Conservation (phyloP, 805 yeast genomes). For the Lipomyces japonicus region DNA sequence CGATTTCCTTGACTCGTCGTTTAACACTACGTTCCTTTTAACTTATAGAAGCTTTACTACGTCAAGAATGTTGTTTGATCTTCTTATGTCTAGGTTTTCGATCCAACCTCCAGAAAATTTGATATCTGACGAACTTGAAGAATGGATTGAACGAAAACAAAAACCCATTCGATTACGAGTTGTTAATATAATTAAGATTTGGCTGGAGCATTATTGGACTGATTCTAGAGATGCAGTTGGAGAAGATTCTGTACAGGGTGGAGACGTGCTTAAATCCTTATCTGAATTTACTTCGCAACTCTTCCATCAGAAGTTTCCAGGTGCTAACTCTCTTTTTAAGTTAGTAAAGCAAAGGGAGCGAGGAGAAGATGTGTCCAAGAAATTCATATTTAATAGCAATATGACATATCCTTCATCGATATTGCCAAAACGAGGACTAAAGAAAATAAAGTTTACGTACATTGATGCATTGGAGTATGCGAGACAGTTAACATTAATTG, state of each 20-base stretch:
- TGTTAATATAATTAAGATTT: slow-evolving; percentile 57
- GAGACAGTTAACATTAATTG: slow-evolving; percentile 73
- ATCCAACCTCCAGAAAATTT: slow-evolving; percentile 83
- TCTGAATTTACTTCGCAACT: slow-evolving; percentile 14
- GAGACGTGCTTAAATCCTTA: slow-evolving; percentile 12
- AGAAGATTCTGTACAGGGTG: slow-evolving; percentile 7
- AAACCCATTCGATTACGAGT: slow-evolving; percentile 62
- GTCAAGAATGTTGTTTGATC: slow-evolving; percentile 56
- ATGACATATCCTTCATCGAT: slow-evolving; percentile 32
- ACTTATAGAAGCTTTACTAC: slow-evolving; percentile 74
- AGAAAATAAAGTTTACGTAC: slow-evolving; percentile 47
- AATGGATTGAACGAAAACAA: slow-evolving; percentile 70
- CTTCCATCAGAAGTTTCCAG: slow-evolving; percentile 21
- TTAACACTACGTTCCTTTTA: slow-evolving; percentile 65
- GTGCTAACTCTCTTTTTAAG: slow-evolving; percentile 35
- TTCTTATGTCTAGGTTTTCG: slow-evolving; percentile 62
- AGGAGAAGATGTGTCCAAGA: slow-evolving; percentile 12
- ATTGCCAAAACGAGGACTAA: slow-evolving; percentile 31
- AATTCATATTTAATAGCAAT: slow-evolving; percentile 5
- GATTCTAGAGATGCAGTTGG: slow-evolving; percentile 45
- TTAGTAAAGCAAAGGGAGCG: slow-evolving; percentile 39
- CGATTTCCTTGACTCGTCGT: slow-evolving; percentile 55
- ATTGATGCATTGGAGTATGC: slow-evolving; percentile 75
- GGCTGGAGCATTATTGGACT: slow-evolving; percentile 70
- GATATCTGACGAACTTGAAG: slow-evolving; percentile 71